Conservation (phyloP, 208 protist species). For the Porcisia deanei region DNA sequence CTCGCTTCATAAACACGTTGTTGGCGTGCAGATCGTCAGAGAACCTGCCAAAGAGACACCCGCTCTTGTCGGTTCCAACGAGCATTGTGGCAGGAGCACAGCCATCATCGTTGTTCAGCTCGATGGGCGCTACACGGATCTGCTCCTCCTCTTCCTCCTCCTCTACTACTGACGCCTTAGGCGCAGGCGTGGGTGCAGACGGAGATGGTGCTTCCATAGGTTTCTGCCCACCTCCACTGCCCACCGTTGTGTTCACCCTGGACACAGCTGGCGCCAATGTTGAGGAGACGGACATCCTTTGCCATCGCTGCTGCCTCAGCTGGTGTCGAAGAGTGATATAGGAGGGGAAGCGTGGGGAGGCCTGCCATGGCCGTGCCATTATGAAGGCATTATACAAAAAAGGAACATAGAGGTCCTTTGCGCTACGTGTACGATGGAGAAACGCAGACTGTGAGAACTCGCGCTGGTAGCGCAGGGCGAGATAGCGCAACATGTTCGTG, state of each 20-base stretch:
- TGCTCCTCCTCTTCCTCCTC: not conserved
- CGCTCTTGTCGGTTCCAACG: conserved; percentile 8
- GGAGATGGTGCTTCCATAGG: not conserved
- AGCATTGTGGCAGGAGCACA: conserved; percentile 45
- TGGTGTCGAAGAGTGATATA: conserved; percentile 25
- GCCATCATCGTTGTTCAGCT: conserved; percentile 55
- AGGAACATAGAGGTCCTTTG: conserved; percentile 45
- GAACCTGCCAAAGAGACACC: conserved; percentile 36
- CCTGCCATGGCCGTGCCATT: conserved; percentile 63
- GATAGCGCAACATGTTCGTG: conserved; percentile 51
- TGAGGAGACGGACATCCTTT: not conserved
- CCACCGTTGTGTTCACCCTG: not conserved
- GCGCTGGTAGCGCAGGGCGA: conserved; percentile 40
- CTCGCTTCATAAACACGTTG: conserved; percentile 1
- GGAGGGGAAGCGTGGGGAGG: conserved; percentile 46
- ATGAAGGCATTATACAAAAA: conserved; percentile 72
- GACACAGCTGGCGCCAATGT: not conserved
- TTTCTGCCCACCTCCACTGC: not conserved
- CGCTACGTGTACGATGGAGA: conserved; percentile 28
- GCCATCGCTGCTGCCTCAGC: not conserved
- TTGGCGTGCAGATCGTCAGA: conserved; percentile 27
- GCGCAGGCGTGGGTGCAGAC: not conserved
- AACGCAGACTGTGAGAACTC: conserved; percentile 38
- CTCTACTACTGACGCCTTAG: not conserved
- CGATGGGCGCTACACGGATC: conserved; percentile 20